A percentile compares a stretch with the other conserved stretches of the same genome.
Evolutionary conservation across 2,329 filamentous ascomycete species (phyloP).

Genomic region (Fusarium incarnatum): DNA sequence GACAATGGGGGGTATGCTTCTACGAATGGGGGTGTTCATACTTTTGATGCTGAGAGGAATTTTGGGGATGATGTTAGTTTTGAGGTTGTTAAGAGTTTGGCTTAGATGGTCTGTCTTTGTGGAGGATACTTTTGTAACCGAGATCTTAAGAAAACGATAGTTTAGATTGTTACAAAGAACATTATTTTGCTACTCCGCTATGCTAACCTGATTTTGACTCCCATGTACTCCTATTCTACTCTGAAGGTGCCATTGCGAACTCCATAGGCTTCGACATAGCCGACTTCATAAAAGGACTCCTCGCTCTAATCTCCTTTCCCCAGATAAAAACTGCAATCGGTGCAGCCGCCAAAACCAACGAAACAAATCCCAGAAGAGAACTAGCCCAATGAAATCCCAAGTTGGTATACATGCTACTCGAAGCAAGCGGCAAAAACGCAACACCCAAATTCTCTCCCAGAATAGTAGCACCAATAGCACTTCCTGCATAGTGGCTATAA

Average conservation of each 20-base stretch:
- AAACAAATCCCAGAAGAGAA: slow-evolving; percentile 23
- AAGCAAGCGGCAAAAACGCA: slow-evolving; percentile 29
- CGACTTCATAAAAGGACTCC: slow-evolving; percentile 32
- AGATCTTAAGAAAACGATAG: no score
- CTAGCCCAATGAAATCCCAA: slow-evolving; percentile 36
- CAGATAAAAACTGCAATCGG: slow-evolving; percentile 29
- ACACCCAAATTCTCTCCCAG: slow-evolving; percentile 29
- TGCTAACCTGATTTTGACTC: not conserved
- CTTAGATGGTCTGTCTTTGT: not conserved
- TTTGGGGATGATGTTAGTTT: slow-evolving; percentile 23
- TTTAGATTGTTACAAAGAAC: no score
- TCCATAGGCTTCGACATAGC: slow-evolving; percentile 23
- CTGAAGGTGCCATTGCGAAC: not conserved
- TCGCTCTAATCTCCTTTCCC: slow-evolving; percentile 28
- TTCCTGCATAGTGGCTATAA: slow-evolving; percentile 31
- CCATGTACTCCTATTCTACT: not conserved
- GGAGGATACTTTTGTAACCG: no score
- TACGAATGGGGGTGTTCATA: slow-evolving; percentile 21
- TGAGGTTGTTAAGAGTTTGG: not conserved
- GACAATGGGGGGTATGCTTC: slow-evolving; percentile 4
- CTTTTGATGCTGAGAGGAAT: slow-evolving; percentile 2
- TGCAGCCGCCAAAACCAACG: slow-evolving; percentile 18
- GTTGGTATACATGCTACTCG: slow-evolving; percentile 31
- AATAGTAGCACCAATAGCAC: slow-evolving; percentile 24
- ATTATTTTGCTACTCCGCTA: accelerated